Conservation (phyloP, 2,329 filamentous ascomycete species). For the Aureobasidium sp. region DNA sequence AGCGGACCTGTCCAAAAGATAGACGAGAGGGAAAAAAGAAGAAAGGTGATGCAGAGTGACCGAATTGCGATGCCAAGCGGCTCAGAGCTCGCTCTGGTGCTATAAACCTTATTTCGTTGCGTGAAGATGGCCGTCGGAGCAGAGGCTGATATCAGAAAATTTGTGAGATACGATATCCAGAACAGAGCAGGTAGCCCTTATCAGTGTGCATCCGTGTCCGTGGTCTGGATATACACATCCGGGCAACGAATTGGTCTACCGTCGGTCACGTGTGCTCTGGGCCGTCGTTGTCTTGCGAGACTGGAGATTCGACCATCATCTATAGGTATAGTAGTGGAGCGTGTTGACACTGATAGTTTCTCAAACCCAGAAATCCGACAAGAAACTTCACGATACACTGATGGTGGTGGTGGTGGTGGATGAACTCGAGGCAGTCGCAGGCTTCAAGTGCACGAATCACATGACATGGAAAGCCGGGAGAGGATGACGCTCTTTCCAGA, state of each 20-base stretch:
- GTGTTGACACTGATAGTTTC: too few species aligned
- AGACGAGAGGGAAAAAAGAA: not conserved
- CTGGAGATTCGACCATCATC: too few species aligned
- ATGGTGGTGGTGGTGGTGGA: not conserved
- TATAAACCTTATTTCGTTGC: not conserved
- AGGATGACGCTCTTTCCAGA: slow-evolving; percentile 8
- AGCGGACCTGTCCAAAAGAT: not conserved
- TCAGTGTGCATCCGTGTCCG: not conserved
- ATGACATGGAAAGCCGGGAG: not conserved
- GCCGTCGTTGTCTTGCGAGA: not conserved
- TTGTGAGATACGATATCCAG: not conserved
- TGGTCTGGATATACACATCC: not conserved
- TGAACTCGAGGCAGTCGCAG: not conserved
- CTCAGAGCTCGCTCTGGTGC: not conserved
- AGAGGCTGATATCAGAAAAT: not conserved
- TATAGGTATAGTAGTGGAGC: too few species aligned
- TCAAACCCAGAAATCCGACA: too few species aligned
- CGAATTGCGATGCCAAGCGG: not conserved
- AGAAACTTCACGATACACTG: not conserved
- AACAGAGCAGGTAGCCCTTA: not conserved
- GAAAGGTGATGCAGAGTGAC: not conserved
- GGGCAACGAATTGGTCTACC: too few species aligned
- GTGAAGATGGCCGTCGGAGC: not conserved
- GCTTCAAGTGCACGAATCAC: not conserved
- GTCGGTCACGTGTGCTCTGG: not conserved